phyloP scores from a whole-genome alignment of 2,329 filamentous ascomycete species.

The Scopulariopsis brevicaulis region DNA sequence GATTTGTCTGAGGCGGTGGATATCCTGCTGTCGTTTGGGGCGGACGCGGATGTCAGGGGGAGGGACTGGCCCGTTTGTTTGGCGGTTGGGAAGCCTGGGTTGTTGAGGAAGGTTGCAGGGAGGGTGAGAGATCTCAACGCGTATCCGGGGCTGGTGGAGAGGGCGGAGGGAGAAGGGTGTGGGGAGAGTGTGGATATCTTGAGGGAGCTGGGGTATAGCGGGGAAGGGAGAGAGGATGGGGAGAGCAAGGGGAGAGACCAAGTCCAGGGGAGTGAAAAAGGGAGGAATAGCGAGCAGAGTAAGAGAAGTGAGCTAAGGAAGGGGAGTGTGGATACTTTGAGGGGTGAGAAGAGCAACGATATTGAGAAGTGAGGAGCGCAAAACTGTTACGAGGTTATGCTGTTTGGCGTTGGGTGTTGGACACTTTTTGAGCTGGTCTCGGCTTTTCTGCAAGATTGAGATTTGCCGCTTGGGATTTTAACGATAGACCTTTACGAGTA shows the following conservation, averaged over 20 bases:
- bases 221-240: not conserved
- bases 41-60: constrained; percentile 50
- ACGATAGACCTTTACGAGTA: too few species aligned
- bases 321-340: too few species aligned
- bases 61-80: constrained; percentile 60
- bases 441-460: not conserved
- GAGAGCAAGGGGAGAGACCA: not conserved
- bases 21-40: constrained; percentile 43
- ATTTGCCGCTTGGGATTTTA: not conserved
- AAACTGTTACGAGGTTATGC: too few species aligned
- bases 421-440: not conserved
- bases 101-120: constrained; percentile 47
- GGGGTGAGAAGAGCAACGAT: too few species aligned
- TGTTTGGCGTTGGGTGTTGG: too few species aligned
- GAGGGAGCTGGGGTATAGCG: not conserved
- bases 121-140: constrained; percentile 45
- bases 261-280: not conserved
- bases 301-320: not conserved
- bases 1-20: constrained; percentile 48
- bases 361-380: too few species aligned
- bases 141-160: constrained; percentile 56
- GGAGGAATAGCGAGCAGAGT: not conserved
- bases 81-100: constrained; percentile 48
- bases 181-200: constrained; percentile 42
- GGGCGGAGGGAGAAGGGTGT: constrained; percentile 46